Conservation (phyloP, 2,329 filamentous ascomycete genomes). For the Microsporum canis region DNA sequence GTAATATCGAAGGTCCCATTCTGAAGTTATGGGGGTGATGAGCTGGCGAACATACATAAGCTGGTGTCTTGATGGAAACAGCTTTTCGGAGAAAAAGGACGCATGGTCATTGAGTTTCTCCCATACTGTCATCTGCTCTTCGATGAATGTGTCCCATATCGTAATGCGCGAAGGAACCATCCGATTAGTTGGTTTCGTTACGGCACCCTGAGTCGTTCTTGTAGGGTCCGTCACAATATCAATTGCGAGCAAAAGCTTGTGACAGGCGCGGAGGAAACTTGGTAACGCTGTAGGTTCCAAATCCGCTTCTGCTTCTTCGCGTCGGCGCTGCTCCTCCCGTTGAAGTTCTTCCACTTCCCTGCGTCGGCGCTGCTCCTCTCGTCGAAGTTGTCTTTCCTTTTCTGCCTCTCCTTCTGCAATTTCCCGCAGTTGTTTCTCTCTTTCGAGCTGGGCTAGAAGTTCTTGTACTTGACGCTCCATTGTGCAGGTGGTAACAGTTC, state of each 20-base stretch:
- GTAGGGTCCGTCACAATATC: constrained; percentile 11
- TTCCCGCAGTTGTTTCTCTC: too few relatives aligned
- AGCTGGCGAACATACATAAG: constrained; percentile 10
- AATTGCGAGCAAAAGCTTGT: constrained; percentile 11
- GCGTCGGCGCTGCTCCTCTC: neutral
- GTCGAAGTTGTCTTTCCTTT: too few relatives aligned
- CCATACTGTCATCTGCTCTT: constrained; percentile 9
- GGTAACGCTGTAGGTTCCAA: neutral
- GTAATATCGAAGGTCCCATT: constrained; percentile 26
- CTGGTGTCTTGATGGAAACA: constrained; percentile 12
- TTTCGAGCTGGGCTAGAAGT: too few relatives aligned
- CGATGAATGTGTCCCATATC: constrained; percentile 7
- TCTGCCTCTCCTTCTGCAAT: too few relatives aligned
- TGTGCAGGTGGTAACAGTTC: too few relatives aligned
- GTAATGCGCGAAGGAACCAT: constrained; percentile 10
- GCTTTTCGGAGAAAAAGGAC: constrained; percentile 6
- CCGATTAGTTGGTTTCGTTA: constrained; percentile 12
- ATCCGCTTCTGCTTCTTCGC: neutral
- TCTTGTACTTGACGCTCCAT: too few relatives aligned
- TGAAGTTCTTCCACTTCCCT: neutral
- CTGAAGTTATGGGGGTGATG: constrained; percentile 26
- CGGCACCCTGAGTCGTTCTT: constrained; percentile 11
- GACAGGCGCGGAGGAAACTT: constrained; percentile 7
- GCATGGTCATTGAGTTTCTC: constrained; percentile 5
- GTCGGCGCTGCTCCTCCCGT: neutral